Base-by-base conservation (phyloP, 768 basidiomycete genomes). In the Termitomyces eurrhizus region DNA sequence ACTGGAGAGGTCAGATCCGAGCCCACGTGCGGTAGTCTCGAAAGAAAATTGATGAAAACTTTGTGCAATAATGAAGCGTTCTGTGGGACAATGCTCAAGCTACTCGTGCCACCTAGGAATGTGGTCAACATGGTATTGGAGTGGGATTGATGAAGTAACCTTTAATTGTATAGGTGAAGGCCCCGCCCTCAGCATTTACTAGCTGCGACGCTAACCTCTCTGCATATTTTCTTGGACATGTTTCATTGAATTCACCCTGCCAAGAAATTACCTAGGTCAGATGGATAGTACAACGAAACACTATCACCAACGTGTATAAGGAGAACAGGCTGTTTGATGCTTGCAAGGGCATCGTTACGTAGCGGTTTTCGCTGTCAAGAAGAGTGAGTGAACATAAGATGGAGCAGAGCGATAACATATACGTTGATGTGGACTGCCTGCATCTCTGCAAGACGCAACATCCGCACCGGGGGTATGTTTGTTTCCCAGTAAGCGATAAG, bases 401-500 rank as follows among this genome's bases (percentile, higher is more conserved):
- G 21, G 52, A 42, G 52, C 57, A 26, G 52, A 24, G 6, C 18
- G 2, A 35, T 12, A n/a, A 16, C 12, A 71, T 85, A 64, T 60
- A 88, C 89, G 66, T 90, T 87, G 67, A 86, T 71, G 59, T 85
- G 72, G 16, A 88, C 70, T 65, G 83, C 84, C 12, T 82, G 68
- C 26, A 81, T 78, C 64, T 86, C 83, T 21, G 83, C 77, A 9
- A 80, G 67, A 45, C 83, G 78, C 45, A 79, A 73, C 60, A 87
- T 77, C 62, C 76, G 78, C 45, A 69, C 73, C 0, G 89, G 90
- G 33, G 89, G 82, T 60, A 79, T 77, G 33, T 65, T 71, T 42
- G 70, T 76, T 70, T 85, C 79, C 88, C 88, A 92, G 68, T 80
- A 87, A 26, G 80, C 77, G 50, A 89, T 83, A 26, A 92, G 67